Conservation (phyloP, 2,329 filamentous ascomycete species). For the Fusarium sp. region DNA sequence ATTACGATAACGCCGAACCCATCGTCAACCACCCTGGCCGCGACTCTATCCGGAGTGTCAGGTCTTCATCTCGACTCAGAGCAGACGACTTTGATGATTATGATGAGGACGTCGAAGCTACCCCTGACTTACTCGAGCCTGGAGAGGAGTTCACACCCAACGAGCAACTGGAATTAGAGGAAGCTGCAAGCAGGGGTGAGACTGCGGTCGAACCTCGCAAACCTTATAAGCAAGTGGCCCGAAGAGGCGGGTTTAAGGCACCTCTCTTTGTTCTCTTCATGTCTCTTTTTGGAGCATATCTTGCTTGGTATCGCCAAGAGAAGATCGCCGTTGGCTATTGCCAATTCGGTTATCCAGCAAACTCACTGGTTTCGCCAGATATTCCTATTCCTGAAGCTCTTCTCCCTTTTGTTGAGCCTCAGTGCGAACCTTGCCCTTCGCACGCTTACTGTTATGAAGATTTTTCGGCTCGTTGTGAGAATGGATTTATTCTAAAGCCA, state of each 20-base stretch:
- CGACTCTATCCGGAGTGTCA: conserved; percentile 58
- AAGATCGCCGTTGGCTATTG: conserved; percentile 98
- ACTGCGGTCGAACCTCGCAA: conserved; percentile 60
- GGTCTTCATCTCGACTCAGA: conserved; percentile 59
- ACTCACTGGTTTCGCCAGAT: conserved; percentile 62
- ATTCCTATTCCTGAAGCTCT: conserved; percentile 78
- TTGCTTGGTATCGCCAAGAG: conserved; percentile 89
- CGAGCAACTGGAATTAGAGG: conserved; percentile 83
- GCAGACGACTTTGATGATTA: conserved; percentile 54
- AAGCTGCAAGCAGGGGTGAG: conserved; percentile 71
- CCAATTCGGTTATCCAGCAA: conserved; percentile 78
- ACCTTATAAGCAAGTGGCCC: conserved; percentile 52
- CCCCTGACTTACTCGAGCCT: conserved; percentile 66
- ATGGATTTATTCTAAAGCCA: conserved; percentile 85
- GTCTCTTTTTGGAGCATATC: conserved; percentile 78
- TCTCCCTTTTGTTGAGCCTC: conserved; percentile 76
- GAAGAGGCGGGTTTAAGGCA: conserved; percentile 67
- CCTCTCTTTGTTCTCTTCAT: conserved; percentile 79
- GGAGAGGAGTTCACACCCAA: conserved; percentile 96
- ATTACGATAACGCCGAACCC: conserved; percentile 52
- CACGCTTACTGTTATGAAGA: conserved; percentile 91
- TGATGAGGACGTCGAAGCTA: conserved; percentile 54
- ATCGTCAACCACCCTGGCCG: conserved; percentile 47
- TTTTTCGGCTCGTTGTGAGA: conserved; percentile 83
- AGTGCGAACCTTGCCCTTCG: conserved; percentile 89